Conservation (phyloP, 345 rosid genomes). For the Arabidopsis suecica region DNA sequence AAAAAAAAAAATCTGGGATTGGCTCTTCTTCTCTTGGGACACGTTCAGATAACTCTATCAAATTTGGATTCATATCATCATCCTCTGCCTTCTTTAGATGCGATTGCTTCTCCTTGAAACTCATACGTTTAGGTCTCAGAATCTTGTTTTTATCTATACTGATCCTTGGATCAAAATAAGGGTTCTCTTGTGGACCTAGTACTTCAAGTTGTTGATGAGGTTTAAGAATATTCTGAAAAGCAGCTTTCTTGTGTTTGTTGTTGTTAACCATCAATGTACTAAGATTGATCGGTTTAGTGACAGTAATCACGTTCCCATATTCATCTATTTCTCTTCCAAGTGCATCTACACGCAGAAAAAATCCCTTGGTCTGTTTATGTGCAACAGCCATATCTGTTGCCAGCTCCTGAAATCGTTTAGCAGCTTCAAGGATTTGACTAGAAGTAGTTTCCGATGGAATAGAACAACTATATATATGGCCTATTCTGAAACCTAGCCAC, state of each 20-base stretch:
- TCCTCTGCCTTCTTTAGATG: slow-evolving; percentile 80
- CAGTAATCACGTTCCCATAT: slow-evolving; percentile 76
- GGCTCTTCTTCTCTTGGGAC: slow-evolving; percentile 67
- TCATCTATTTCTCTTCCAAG: slow-evolving; percentile 97
- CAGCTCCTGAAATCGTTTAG: slow-evolving; percentile 73
- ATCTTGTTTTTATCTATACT: slow-evolving; percentile 79
- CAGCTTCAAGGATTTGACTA: slow-evolving; percentile 55
- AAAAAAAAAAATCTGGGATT: slow-evolving; percentile 56
- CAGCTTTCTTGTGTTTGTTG: slow-evolving; percentile 88
- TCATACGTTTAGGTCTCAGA: slow-evolving; percentile 82
- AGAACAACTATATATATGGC: not conserved
- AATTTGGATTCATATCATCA: slow-evolving; percentile 74
- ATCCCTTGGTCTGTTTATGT: slow-evolving; percentile 84
- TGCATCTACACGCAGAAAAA: slow-evolving; percentile 83
- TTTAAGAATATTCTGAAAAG: slow-evolving; percentile 82
- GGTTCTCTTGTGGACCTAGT: slow-evolving; percentile 75
- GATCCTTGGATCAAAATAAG: slow-evolving; percentile 76
- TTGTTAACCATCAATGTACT: slow-evolving; percentile 59
- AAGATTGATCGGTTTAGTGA: slow-evolving; percentile 80
- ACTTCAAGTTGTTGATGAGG: slow-evolving; percentile 61
- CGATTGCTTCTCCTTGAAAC: slow-evolving; percentile 83
- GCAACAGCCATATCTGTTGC: no score
- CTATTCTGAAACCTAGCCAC: not conserved
- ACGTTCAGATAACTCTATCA: slow-evolving; percentile 84
- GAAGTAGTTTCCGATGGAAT: not conserved